phyloP scores from a whole-genome alignment of 495 filamentous ascomycete species.

The Talaromyces adpressus region DNA sequence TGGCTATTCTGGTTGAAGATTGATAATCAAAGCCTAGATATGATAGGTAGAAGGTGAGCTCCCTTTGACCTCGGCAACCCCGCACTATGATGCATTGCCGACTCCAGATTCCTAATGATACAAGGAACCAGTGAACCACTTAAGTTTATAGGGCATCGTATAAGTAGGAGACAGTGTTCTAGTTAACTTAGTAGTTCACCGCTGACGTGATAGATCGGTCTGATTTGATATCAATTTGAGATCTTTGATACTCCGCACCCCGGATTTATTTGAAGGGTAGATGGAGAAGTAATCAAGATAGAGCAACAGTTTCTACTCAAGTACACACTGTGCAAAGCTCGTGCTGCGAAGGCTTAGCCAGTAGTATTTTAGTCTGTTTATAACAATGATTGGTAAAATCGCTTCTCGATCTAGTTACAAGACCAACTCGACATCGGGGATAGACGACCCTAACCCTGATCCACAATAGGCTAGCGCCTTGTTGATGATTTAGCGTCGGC shows the following conservation, averaged over 20 bases:
- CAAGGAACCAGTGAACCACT: neutral
- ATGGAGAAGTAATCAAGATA: neutral
- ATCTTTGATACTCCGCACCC: neutral
- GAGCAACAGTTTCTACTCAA: neutral
- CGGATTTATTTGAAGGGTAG: neutral
- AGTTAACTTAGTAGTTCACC: neutral
- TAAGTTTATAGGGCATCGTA: neutral
- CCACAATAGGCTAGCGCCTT: neutral
- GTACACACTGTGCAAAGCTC: neutral
- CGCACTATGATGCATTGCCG: neutral
- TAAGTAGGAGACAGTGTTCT: neutral
- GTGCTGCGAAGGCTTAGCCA: no score
- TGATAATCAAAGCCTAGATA: neutral
- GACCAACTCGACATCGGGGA: neutral
- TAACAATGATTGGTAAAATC: neutral
- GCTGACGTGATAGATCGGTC: neutral
- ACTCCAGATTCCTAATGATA: neutral
- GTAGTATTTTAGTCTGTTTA: neutral
- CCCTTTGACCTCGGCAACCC: neutral
- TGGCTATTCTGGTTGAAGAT: neutral
- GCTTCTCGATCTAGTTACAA: neutral
- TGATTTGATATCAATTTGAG: neutral
- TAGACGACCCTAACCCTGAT: neutral
- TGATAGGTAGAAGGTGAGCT: neutral
- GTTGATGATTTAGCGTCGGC: neutral